Base-by-base conservation (phyloP, 2,329 filamentous ascomycete species). In the Bipolaris oryzae region DNA sequence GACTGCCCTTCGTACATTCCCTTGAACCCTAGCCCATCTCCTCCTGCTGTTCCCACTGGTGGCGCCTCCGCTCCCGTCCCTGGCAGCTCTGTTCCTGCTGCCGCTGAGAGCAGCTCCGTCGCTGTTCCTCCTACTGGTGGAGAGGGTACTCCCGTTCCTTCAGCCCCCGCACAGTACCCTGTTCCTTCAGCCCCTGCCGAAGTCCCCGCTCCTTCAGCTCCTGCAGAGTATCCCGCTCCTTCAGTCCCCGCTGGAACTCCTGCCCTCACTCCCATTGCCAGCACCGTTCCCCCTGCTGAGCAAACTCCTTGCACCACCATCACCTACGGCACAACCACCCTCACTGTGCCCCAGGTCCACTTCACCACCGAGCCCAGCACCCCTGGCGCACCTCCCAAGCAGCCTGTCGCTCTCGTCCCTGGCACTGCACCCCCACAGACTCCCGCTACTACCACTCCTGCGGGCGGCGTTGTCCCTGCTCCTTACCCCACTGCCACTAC, bases 1-100 rank as follows among this genome's bases (percentile, higher is more conserved):
- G 87, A 85, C 61, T 87, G 91, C 66, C 86, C 89, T 21, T 81
- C 82, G 37, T 80, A 86, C 74, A 85, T 86, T 67, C 74, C 72
- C 23, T 64, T 76, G 44, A 70, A 71, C 46, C 74, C 76, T 25
- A 58, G 63, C 1, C 55, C 70, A 45, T 74, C 76, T 21, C 58
- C 65, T 2, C 55, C 70, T 38, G 50, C 60, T 42, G 50, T 66
- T 23, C 53, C 63, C n/a, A 61, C 64, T 50, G 61, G 55, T 3
- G 62, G 66, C 23, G 53, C 50, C n/a, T 34, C 50, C 9, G 23
- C 20, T 53, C 34, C 42, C 37, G 21, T 31, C 25, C 21, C 43
- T 34, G 53, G 46, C 49, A 51, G 18, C 28, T 56, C 33, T 43
- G 46, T 58, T 47, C 60, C 64, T 20, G 60, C 47, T 37, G 49